Conservation (phyloP, 148 eudicot species). For the Camellia lanceoleosa region DNA sequence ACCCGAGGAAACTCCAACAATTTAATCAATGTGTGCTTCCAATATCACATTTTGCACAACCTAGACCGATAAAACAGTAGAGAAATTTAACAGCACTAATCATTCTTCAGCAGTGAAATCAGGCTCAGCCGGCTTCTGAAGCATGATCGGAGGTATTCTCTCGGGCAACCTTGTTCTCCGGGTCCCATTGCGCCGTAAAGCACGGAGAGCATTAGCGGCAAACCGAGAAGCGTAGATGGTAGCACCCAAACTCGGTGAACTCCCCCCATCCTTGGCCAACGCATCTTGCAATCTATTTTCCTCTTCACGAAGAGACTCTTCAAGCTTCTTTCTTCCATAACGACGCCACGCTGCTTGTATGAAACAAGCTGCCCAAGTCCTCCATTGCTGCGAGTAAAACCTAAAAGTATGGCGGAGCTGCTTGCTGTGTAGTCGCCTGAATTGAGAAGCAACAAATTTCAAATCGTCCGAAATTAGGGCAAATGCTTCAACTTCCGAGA, state of each 20-base stretch:
- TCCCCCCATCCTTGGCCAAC: constrained; percentile 48
- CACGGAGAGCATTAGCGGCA: constrained; percentile 65
- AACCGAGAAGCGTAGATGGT: constrained; percentile 82
- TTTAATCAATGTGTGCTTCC: too few relatives aligned
- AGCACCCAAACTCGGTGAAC: constrained; percentile 71
- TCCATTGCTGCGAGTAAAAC: constrained; percentile 42
- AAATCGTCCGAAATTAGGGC: constrained; percentile 33
- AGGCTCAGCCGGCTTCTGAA: constrained; percentile 89
- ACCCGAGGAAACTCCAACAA: too few relatives aligned
- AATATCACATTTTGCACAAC: too few relatives aligned
- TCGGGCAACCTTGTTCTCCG: constrained; percentile 60
- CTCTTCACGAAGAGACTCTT: constrained; percentile 56
- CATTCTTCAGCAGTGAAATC: constrained; percentile 66
- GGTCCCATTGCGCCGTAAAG: constrained; percentile 38
- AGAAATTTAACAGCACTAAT: constrained; percentile 22
- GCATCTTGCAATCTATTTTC: constrained; percentile 71
- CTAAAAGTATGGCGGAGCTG: constrained; percentile 37
- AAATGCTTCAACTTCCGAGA: constrained; percentile 41
- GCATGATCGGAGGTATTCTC: constrained; percentile 58
- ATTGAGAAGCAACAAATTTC: constrained; percentile 37
- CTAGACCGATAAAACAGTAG: neutral
- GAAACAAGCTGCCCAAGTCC: constrained; percentile 46
- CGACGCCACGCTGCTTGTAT: constrained; percentile 42
- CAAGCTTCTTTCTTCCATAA: constrained; percentile 26
- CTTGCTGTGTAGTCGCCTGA: constrained; percentile 31